phyloP scores from a whole-genome alignment of 148 eudicot genomes.

The Rhododendron molle region DNA sequence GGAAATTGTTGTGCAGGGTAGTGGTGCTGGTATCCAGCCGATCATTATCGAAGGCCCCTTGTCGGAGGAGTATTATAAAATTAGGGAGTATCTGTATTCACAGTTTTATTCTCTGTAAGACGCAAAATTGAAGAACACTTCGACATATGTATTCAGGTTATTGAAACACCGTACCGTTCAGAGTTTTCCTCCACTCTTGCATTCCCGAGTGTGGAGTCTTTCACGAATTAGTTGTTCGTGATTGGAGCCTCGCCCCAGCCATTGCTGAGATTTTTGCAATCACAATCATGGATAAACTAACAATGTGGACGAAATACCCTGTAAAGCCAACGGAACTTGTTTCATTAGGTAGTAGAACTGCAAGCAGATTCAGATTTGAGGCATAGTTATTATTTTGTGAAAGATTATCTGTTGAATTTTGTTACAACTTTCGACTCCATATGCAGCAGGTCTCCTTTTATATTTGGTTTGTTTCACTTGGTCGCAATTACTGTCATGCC shows the following conservation, averaged over 20 bases:
- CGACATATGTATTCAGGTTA: background rate
- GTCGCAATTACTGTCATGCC: too few relatives aligned
- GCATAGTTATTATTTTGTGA: background rate
- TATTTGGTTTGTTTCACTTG: too few relatives aligned
- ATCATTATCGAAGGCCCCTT: conserved; percentile 89
- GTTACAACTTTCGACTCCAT: background rate
- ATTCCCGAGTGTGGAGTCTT: background rate
- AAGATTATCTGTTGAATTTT: background rate
- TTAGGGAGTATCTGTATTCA: conserved; percentile 71
- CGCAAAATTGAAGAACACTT: background rate
- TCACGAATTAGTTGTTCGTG: background rate
- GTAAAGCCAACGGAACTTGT: background rate
- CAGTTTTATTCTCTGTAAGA: conserved; percentile 73
- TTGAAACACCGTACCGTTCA: background rate
- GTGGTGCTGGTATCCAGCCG: conserved; percentile 72
- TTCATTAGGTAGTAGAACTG: background rate
- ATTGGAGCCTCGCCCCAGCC: background rate
- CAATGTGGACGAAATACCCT: background rate
- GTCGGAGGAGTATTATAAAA: conserved; percentile 77
- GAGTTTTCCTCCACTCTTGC: background rate
- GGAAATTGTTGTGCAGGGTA: conserved; percentile 51
- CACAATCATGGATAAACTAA: background rate
- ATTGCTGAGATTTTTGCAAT: background rate
- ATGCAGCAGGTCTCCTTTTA: background rate
- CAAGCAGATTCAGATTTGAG: background rate